Evolutionary conservation across 495 filamentous ascomycete genomes (phyloP), one percentile per base, ranked within the genome.

Genomic region (Daldinia caldariorum): DNA sequence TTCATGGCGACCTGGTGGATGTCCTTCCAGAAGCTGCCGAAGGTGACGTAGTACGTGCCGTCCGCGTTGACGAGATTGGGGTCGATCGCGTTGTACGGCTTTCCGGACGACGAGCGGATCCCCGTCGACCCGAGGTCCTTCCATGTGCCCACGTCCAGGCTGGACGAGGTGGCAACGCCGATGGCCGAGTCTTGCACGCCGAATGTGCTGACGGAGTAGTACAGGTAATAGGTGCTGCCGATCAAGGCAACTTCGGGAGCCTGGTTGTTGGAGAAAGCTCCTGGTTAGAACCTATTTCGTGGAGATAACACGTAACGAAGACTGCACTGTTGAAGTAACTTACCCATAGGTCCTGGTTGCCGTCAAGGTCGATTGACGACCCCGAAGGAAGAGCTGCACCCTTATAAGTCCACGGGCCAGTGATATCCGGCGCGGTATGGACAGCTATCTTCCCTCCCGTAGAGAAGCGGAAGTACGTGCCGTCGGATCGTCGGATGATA

Each of bases 391-490:
- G 74, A 0, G 83, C 88, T 10, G 81, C 75, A 9, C 90, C 90
- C 16, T 79, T 69, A 61, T 83, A 83, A 0, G 79, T 86, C 91
- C 91, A 94, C 1, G 90, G 89, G 0, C 90, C 91, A 20, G 76
- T 80, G 29, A 92, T 72, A 7, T 82, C 80, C 6, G 84, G 75
- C 0, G 90, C 83, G 0, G 85, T 88, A 61, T 86, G 82, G 32
- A 89, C 85, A 41, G 82, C 78, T 63, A 94, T 86, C 53, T 82
- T 83, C 20, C 83, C 85, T 31, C 86, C 86, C 0, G 91, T 92
- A 1, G 85, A 85, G 79, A 92, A 93, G 45, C 89, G 88, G 79
- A 89, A 94, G 79, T 92, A 94, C 2, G 79, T 88, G 16, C 89
- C 89, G 75, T 92, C 90, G 3, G 73, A 72, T 60, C 90, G 87